Evolutionary conservation across 1,139 yeast species (phyloP).

Genomic region (Debaryomyces coudertii): DNA sequence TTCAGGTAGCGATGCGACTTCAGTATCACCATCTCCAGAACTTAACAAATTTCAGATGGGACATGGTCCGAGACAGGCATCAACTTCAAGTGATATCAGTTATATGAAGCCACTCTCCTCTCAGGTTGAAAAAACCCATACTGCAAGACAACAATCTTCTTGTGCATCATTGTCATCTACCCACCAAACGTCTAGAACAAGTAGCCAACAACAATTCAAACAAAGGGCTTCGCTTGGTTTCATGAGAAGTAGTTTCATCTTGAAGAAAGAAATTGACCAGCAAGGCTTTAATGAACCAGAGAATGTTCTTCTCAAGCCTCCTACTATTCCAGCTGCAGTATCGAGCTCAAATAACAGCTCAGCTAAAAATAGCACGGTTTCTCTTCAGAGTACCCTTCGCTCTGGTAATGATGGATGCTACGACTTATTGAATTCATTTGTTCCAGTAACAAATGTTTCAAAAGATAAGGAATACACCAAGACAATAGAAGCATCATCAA

Average conservation of each 20-base stretch:
- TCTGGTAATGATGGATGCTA: constrained; percentile 21
- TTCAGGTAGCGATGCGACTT: constrained; percentile 22
- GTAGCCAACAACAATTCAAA: constrained; percentile 16
- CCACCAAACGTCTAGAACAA: constrained; percentile 16
- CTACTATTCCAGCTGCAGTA: constrained; percentile 31
- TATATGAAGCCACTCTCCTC: constrained; percentile 19
- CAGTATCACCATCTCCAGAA: constrained; percentile 21
- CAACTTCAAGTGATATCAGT: constrained; percentile 21
- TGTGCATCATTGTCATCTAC: constrained; percentile 19
- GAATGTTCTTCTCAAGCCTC: constrained; percentile 33
- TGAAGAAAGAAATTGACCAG: constrained; percentile 37
- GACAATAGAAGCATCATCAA: not conserved
- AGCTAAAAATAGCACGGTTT: constrained; percentile 9
- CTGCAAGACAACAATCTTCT: constrained; percentile 14
- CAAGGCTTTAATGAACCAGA: constrained; percentile 37
- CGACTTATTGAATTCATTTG: constrained; percentile 25
- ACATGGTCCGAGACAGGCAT: constrained; percentile 14
- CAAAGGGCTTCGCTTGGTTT: constrained; percentile 42
- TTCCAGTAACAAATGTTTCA: constrained; percentile 8
- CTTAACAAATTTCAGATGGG: constrained; percentile 12
- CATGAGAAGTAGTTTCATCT: constrained; percentile 44
- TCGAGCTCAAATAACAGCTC: constrained; percentile 2
- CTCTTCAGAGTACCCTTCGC: constrained; percentile 15
- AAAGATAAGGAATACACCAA: constrained; percentile 4
- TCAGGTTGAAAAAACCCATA: not conserved